Base-by-base conservation (phyloP, 1,284 basidiomycete species). In the Afroboletus lepidellus region DNA sequence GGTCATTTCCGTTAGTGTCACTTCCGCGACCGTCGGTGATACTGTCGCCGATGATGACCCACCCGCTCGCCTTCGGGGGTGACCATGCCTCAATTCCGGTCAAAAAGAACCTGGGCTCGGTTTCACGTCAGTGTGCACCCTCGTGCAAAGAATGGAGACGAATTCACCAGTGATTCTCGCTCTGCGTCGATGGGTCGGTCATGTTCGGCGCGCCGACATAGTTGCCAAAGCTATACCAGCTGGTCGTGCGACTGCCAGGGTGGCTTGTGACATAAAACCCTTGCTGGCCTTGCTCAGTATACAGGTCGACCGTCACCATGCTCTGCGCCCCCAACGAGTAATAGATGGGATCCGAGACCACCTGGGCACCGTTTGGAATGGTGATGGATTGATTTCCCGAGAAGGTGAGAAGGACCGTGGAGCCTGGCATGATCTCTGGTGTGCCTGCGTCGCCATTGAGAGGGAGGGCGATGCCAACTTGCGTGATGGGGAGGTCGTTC, bases 251-350 rank as follows among this genome's bases (percentile, higher is more conserved):
- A n/a, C 53, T 44, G 18, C 53, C 34, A 15, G 41, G 53, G 13
- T 50, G 45, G 21, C 53, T 41, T 9, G 41, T 50, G 20, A 55
- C 41, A 18, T 49, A 54, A 32, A 55, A 47, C 1, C 41, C 45
- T 23, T 44, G 52, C 8, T 56, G 54, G 3, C 38, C 54, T 3
- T 38, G 34, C n/a, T 57, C 46, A 5, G 50, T 46, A 29, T 54
- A 46, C 11, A 30, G 12, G 34, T 46, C 56, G 8, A 46, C 55
- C 8, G 34, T 39, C 24, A 48, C 24, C 38, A 38, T 24, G 23
- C 30, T 36, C 27, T 37, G 47, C 3, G 45, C 39, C 29, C 42
- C 41, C 27, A 50, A 18, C 7, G 33, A 27, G 27, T 37, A 48
- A 48, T 50, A 38, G 16, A 50, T 32, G 1, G 48, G 43, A 13